Evolutionary conservation across 2,329 filamentous ascomycete species (phyloP).

Genomic region (Penicillium sp.): DNA sequence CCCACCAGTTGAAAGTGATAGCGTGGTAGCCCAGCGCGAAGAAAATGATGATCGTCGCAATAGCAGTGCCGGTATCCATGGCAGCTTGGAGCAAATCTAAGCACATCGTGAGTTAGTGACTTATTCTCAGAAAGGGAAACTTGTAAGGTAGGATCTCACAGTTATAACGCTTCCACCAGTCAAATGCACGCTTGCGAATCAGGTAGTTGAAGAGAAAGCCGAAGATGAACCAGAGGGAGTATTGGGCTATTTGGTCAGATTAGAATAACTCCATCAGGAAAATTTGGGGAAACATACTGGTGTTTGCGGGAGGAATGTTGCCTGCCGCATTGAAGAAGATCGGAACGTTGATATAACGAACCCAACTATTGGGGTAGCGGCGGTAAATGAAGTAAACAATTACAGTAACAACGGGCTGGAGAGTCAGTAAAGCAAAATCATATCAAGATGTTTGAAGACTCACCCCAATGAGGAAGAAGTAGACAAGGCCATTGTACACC

Average conservation of each 20-base stretch:
- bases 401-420: constrained; percentile 29
- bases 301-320: constrained; percentile 35
- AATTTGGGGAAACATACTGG: constrained; percentile 26
- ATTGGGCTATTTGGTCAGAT: constrained; percentile 18
- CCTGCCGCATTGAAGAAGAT: constrained; percentile 36
- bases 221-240: constrained; percentile 36
- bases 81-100: constrained; percentile 23
- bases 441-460: not conserved
- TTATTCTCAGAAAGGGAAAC: constrained; percentile 13
- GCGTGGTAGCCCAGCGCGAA: constrained; percentile 34
- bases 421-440: not conserved
- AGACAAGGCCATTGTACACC: constrained; percentile 31
- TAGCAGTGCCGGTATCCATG: constrained; percentile 36
- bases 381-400: constrained; percentile 30
- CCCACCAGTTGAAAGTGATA: constrained; percentile 36
- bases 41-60: constrained; percentile 35
- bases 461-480: constrained; percentile 35
- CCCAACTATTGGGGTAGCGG: constrained; percentile 31
- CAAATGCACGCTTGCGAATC: constrained; percentile 30
- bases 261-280: not conserved
- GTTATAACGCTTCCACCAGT: constrained; percentile 37
- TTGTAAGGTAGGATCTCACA: constrained; percentile 14
- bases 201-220: constrained; percentile 34
- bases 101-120: not conserved
- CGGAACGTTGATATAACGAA: constrained; percentile 35